Conservation (phyloP, 2,329 filamentous ascomycete species). For the Cladophialophora psammophila region DNA sequence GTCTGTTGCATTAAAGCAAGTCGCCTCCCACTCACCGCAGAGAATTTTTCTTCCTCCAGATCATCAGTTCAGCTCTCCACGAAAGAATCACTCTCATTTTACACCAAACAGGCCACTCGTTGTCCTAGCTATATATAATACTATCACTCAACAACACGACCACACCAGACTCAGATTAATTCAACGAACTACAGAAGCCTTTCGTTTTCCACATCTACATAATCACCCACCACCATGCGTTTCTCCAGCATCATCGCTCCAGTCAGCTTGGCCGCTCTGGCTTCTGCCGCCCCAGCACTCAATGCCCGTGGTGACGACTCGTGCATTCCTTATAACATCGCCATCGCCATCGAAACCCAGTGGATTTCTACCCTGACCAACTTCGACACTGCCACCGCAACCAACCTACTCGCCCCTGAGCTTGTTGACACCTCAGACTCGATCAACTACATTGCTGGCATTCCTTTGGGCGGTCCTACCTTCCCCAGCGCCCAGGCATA, state of each 20-base stretch:
- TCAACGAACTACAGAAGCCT: constrained; percentile 9
- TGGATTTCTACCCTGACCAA: constrained; percentile 36
- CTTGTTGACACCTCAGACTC: constrained; percentile 48
- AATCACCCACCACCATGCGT: constrained; percentile 26
- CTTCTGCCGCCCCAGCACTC: constrained; percentile 23
- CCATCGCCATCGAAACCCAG: constrained; percentile 28
- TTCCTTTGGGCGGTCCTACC: constrained; percentile 44
- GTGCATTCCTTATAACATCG: constrained; percentile 35
- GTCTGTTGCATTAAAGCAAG: constrained; percentile 16
- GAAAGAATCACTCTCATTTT: constrained; percentile 20
- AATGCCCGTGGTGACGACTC: constrained; percentile 13
- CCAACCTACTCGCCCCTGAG: constrained; percentile 39
- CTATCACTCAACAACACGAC: constrained; percentile 1
- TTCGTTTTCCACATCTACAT: not conserved
- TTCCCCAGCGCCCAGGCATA: constrained; percentile 46
- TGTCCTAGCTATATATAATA: constrained; percentile 17
- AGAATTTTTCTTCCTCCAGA: constrained; percentile 5
- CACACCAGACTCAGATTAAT: constrained; percentile 14
- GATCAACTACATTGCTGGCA: constrained; percentile 39
- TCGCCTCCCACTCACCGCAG: constrained; percentile 1
- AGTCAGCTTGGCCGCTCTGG: constrained; percentile 27
- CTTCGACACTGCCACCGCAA: constrained; percentile 31
- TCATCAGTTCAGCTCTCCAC: constrained; percentile 21
- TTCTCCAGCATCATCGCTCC: constrained; percentile 32
- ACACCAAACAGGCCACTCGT: constrained; percentile 24